phyloP scores from a whole-genome alignment of 2,329 filamentous ascomycete species.

The Arthrobotrys conoides region DNA sequence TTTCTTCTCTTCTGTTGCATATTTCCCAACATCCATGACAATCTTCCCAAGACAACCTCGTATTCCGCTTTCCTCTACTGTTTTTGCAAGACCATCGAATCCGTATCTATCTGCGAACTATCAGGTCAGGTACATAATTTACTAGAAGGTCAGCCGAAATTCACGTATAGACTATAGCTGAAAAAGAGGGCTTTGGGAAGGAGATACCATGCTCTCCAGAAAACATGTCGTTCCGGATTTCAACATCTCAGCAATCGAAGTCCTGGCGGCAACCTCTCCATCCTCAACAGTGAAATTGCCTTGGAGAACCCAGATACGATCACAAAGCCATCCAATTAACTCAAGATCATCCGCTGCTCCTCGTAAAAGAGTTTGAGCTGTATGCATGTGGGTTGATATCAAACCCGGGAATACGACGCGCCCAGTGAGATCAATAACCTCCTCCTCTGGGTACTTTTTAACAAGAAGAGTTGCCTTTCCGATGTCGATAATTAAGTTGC shows the following conservation, averaged over 20 bases:
- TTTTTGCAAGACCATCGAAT: slow-evolving; percentile 68
- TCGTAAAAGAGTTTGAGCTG: slow-evolving; percentile 70
- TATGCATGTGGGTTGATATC: slow-evolving; percentile 71
- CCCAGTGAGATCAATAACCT: slow-evolving; percentile 66
- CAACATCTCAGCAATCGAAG: slow-evolving; percentile 71
- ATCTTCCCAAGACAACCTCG: slow-evolving; percentile 69
- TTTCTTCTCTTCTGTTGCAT: slow-evolving; percentile 68
- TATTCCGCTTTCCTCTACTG: slow-evolving; percentile 69
- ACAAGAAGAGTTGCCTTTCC: slow-evolving; percentile 67
- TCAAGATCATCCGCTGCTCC: slow-evolving; percentile 71
- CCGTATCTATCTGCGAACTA: slow-evolving; percentile 70
- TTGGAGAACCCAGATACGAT: slow-evolving; percentile 70
- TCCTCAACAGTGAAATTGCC: slow-evolving; percentile 69
- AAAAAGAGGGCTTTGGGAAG: slow-evolving; percentile 44
- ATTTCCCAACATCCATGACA: slow-evolving; percentile 68
- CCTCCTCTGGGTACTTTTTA: slow-evolving; percentile 65
- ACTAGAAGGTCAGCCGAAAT: slow-evolving; percentile 52
- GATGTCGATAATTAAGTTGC: slow-evolving; percentile 68
- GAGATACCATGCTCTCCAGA: slow-evolving; percentile 70
- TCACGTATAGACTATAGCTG: background rate
- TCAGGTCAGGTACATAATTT: slow-evolving; percentile 25
- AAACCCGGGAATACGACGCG: slow-evolving; percentile 71
- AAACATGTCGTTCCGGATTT: slow-evolving; percentile 71
- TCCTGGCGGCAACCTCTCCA: slow-evolving; percentile 70
- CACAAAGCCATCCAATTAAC: slow-evolving; percentile 71